Base-by-base conservation (phyloP, 1,284 basidiomycete genomes). In the Somion occarium region DNA sequence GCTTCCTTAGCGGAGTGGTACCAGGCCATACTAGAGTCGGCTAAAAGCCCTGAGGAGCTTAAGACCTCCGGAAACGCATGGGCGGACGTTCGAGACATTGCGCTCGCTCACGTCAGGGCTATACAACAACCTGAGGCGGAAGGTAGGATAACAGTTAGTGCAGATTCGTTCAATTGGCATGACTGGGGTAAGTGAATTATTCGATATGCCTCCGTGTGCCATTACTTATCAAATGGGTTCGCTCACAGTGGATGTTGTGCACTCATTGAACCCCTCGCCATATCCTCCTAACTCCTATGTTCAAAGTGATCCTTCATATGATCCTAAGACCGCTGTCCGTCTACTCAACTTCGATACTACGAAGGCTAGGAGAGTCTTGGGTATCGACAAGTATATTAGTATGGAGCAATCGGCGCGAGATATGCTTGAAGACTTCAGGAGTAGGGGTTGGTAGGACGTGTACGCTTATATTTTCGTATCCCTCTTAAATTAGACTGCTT, bases 1-100 rank as follows among this genome's bases (percentile, higher is more conserved):
- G 38, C 46, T 2, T 48, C 46, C 18, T 4, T 48, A 11, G 18
- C 22, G 12, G 46, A 48, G 20, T 38, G 26, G 34, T 48, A 48
- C 20, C 24, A 48, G 15, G 38, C 46, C 11, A 18, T 48, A 3
- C 20, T 48, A 3, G 18, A 46, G 23, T 34, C 49, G 7, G 22
- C 49, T 20, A 45, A 50, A 18, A 38, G 24, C 9, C 38, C 22
- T 3, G 42, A 45, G 5, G 49, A 39, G 25, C 25, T 50, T 11
- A 34, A 15, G 27, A 37, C 20, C n/a, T n/a, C 34, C 3, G 46
- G 56, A 24, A 48, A 38, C 46, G 44, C 50, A 3, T 83, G 72
- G 69, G 72, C 83, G 23, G 80, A 85, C 53, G 82, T 85, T 1
- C 73, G 81, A 15, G 80, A 85, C 56, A 67, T 87, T 19, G 83